Evolutionary conservation across 139 green algal genomes (phyloP), one percentile per base, ranked within the genome.

Genomic region (Nannochloris sp.): DNA sequence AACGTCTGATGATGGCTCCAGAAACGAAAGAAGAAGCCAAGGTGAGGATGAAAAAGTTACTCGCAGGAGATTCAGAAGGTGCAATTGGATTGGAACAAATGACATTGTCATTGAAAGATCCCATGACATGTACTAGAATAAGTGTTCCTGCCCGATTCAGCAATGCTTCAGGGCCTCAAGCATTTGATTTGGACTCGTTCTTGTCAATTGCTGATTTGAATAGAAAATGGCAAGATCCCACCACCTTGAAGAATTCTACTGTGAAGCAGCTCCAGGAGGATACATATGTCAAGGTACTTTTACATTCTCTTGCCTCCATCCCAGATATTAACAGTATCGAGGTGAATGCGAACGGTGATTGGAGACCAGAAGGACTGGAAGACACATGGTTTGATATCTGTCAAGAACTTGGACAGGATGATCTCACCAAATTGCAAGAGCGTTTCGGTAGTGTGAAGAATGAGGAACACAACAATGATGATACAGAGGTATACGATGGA

Each of bases 181-280:
- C 70, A 19, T 96, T 96, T 70, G 87, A 96, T 71, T 74, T 96
- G 51, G 81, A 87, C 40, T 68, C 76, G 19, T 95, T 93, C 68
- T 69, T 96, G 50, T 69, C 67, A 12, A 77, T 86, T 65, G 83
- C 71, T 15, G 21, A 79, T 62, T 71, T 76, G 61, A 90, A 78
- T 29, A 77, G 79, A 70, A 96, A 94, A 78, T 96, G 88, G 88
- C 79, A 89, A 70, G 89, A 88, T 75, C 88, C 88, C 1, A 80
- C 83, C 70, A 83, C 68, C 61, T 74, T 88, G 58, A 63, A 69
- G 36, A 70, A 81, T 61, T 67, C 62, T n/a, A 66, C 49, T 3
- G 61, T 93, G 40, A 67, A 75, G 57, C 60, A 83, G 61, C 71
- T 93, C 63, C 68, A 87, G 66, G 21, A 69, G 1, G 83, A 89